phyloP scores from a whole-genome alignment of 805 yeast species.

The Grigorovia transvaalensis region DNA sequence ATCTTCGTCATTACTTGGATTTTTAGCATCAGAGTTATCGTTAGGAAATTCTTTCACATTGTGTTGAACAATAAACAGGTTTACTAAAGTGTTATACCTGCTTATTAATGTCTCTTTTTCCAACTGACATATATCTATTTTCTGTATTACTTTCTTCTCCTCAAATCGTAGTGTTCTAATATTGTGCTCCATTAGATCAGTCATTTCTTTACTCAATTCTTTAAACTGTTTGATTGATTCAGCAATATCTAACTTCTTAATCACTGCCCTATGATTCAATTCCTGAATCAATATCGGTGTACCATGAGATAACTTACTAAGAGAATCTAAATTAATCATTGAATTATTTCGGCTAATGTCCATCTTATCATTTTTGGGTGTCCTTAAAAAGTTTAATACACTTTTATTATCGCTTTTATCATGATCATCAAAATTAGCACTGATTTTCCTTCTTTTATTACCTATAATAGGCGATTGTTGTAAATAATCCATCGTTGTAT shows the following conservation, averaged over 20 bases:
- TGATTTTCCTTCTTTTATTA: constrained; percentile 28
- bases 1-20: background rate
- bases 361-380: background rate
- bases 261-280: background rate
- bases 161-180: background rate
- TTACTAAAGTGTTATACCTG: background rate
- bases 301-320: background rate
- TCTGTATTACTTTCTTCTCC: background rate
- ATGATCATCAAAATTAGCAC: too few relatives aligned
- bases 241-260: background rate
- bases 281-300: background rate
- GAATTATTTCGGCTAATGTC: background rate
- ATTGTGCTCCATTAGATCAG: background rate
- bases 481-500: constrained; percentile 7
- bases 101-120: background rate
- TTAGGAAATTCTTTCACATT: background rate
- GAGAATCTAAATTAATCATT: background rate
- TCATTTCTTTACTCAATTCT: background rate
- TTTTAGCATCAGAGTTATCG: background rate
- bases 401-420: background rate
- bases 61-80: background rate
- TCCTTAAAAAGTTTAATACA: background rate
- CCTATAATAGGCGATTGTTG: constrained; percentile 17
- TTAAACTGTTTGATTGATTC: background rate
- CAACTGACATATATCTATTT: background rate